These are phyloP conservation scores for Pseudozyma sp. DNA, from an alignment of 1,284 basidiomycete genomes.

Conservation along the genomic window DNA sequence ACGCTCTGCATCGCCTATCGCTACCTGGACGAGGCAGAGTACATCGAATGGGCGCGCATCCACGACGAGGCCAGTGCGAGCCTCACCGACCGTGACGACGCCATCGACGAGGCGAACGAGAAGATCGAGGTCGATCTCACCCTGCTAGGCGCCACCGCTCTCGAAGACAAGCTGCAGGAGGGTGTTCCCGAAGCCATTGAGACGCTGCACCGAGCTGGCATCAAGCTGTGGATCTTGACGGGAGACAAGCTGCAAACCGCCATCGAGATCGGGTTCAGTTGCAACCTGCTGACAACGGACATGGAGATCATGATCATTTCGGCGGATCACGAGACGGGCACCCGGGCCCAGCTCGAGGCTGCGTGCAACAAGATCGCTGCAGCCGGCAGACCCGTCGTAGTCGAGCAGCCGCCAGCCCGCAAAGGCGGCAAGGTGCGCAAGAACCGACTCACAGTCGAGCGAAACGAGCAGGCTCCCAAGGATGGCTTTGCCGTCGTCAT, in stretches of 20 bases:
- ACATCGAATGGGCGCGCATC: conserved; percentile 80
- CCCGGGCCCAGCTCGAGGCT: conserved; percentile 88
- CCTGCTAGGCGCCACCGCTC: conserved; percentile 91
- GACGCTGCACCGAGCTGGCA: conserved; percentile 88
- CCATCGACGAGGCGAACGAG: conserved; percentile 87
- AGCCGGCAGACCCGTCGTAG: conserved; percentile 74
- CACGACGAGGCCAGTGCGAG: conserved; percentile 85
- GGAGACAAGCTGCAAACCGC: conserved; percentile 98
- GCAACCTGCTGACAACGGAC: conserved; percentile 53
- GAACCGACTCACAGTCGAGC: conserved; percentile 47
- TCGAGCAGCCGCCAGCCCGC: conserved; percentile 36
- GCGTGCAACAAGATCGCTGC: conserved; percentile 94
- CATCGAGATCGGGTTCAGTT: conserved; percentile 82
- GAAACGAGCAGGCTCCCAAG: conserved; percentile 46
- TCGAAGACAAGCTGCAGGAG: conserved; percentile 96
- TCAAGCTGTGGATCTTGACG: conserved; percentile 96
- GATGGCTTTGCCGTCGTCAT: conserved; percentile 90
- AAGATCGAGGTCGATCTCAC: conserved; percentile 82
- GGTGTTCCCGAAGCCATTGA: conserved; percentile 97
- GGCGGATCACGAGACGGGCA: conserved; percentile 80
- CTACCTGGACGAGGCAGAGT: conserved; percentile 84
- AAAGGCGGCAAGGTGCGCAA: conserved; percentile 46
- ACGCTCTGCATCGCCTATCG: conserved; percentile 91
- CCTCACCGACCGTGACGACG: conserved; percentile 84
- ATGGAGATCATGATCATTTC: conserved; percentile 94